Percentiles rank a stretch among this genome's conserved stretches.
These are phyloP conservation scores for Pichia nanzhaoensis DNA, from an alignment of 805 yeast genomes.

Conservation along the genomic window DNA sequence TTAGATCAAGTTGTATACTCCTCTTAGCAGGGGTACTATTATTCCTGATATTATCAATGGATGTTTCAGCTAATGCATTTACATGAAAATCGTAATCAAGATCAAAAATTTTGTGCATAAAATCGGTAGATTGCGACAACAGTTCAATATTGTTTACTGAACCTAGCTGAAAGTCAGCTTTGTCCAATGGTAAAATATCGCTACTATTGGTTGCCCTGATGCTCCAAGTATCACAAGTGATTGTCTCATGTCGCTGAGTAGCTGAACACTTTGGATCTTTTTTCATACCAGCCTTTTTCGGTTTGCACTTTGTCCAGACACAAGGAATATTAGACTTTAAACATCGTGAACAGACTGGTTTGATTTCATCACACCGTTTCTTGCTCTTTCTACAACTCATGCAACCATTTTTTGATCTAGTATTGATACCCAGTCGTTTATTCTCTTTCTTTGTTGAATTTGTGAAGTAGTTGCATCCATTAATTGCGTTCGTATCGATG, in stretches of 20 bases:
- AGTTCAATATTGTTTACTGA: too few relatives aligned
- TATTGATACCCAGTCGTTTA: constrained; percentile 10
- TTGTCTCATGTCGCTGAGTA: background rate
- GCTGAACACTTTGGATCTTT: background rate
- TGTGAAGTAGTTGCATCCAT: constrained; percentile 9
- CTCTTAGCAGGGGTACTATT: too few relatives aligned
- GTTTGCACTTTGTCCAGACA: constrained; percentile 10
- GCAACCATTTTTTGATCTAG: constrained; percentile 19
- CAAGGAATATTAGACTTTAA: constrained; percentile 24
- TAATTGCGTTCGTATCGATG: background rate
- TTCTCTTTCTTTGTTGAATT: constrained; percentile 10
- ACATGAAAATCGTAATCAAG: too few relatives aligned
- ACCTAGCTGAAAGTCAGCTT: too few relatives aligned
- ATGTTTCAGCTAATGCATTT: too few relatives aligned
- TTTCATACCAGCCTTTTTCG: constrained; percentile 7
- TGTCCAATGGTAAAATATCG: too few relatives aligned
- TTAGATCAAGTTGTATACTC: background rate
- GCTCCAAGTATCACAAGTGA: background rate
- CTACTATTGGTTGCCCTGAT: too few relatives aligned
- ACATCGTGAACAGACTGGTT: constrained; percentile 37
- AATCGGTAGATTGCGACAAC: too few relatives aligned
- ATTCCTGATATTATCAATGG: too few relatives aligned
- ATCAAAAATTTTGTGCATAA: too few relatives aligned
- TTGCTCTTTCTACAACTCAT: constrained; percentile 16
- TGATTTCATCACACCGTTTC: constrained; percentile 38